Evolutionary conservation across 805 yeast species (phyloP), one percentile per base, ranked within the genome.

Genomic region (Blastobotrys terrestris): DNA sequence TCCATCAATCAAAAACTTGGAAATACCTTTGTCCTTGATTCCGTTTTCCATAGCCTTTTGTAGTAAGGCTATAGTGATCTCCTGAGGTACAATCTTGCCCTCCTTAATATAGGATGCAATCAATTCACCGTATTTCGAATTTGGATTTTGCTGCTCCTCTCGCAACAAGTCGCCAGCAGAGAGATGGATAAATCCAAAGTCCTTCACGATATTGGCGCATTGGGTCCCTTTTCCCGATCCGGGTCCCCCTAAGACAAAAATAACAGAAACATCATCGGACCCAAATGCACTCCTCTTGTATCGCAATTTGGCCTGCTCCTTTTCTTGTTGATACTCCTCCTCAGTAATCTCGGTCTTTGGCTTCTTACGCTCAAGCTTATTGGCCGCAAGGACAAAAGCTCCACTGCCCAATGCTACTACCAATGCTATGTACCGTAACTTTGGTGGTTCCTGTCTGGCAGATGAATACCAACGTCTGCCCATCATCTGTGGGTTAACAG

Each of bases 171-270:
- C 96, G 46, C 96, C 96, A 14, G 96, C 96, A 39, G 91, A 81
- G 43, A 89, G 71, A 65, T 89, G 96, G 31, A 86, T 83, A 66
- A 87, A 90, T 5, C 81, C 82, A 63, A 77, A 82, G 56, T 86
- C 84, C 20, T 75, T 69, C 42, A 88, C 96, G 16, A 49, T 43
- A 40, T 54, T 83, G 83, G 67, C 79, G 84, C 4, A 91, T 90
- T 48, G 57, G 31, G 53, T 53, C 14, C 52, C 52, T 35, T 45
- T 45, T 6, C 55, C 55, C 3, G 55, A 21, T 19, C 55, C 96
- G 3, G 96, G 96, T 1, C 96, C 96, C 46, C 96, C 96, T 42
- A 89, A 76, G 20, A 89, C 95, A 67, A 86, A 89, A 22, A 91
- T 77, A 3, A 92, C 95, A 22, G 87, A 81, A 26, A 87, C 82